Evolutionary conservation across 192 early-diverging fungal species (phyloP).

Genomic region (Coemansia sp.): DNA sequence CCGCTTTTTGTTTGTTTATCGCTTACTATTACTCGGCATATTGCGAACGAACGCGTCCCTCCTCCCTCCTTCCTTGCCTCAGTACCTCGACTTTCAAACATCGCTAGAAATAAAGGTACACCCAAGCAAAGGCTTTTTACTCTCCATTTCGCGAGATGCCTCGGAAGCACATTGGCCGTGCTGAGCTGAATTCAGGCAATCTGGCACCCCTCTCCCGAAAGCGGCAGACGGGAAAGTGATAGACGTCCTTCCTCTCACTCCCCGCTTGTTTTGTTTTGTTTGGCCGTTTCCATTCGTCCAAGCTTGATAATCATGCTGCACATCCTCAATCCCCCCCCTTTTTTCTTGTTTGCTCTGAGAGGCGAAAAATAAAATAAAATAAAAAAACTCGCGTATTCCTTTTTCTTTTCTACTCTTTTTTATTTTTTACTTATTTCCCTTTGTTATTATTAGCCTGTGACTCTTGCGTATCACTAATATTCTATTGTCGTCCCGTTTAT

Average conservation of each 20-base stretch:
- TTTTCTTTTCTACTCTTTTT: slow-evolving; percentile 4
- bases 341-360: slow-evolving; percentile 29
- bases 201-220: slow-evolving; percentile 2
- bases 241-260: background rate
- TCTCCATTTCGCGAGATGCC: background rate
- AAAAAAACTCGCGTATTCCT: slow-evolving; percentile 9
- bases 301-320: slow-evolving; percentile 2
- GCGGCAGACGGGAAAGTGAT: too few relatives aligned
- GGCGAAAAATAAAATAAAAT: background rate
- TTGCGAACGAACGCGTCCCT: too few relatives aligned
- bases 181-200: slow-evolving; percentile 4
- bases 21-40: too few relatives aligned
- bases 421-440: background rate
- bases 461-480: slow-evolving; percentile 2
- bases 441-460: background rate
- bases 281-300: slow-evolving; percentile 1
- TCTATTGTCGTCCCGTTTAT: slow-evolving; percentile 39
- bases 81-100: too few relatives aligned
- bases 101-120: too few relatives aligned
- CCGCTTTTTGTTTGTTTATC: too few relatives aligned
- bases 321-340: slow-evolving; percentile 13
- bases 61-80: too few relatives aligned
- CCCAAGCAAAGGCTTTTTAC: background rate
- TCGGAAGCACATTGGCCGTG: background rate
- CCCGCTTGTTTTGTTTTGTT: slow-evolving; percentile 24